These are phyloP conservation scores for Sclerotinia borealis DNA, from an alignment of 2,329 filamentous ascomycete species.

Conservation along the genomic window DNA sequence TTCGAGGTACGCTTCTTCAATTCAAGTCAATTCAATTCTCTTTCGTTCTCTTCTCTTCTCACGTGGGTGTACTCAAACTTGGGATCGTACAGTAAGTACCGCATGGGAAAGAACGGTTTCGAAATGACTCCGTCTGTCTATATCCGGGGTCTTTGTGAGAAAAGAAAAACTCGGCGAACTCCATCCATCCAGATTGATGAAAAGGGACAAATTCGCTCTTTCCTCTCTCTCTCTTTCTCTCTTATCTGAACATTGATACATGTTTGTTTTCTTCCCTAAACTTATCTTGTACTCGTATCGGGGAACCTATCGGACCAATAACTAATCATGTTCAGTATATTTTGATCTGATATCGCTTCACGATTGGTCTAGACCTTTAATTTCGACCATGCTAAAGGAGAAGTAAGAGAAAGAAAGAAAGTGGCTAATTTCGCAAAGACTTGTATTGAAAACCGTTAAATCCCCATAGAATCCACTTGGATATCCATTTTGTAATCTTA, in stretches of 20 bases:
- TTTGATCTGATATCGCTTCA: neutral
- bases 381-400: neutral
- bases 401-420: neutral
- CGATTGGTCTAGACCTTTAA: neutral
- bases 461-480: neutral
- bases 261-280: neutral
- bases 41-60: too few species aligned
- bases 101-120: neutral
- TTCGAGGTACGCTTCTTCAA: neutral
- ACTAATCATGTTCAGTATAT: neutral
- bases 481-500: neutral
- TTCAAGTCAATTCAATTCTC: too few species aligned
- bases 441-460: neutral
- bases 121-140: neutral
- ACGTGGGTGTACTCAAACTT: neutral
- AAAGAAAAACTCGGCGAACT: neutral
- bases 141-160: neutral
- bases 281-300: too few species aligned
- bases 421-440: constrained; percentile 5
- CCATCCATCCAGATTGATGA: neutral
- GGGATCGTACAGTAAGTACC: neutral
- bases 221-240: neutral
- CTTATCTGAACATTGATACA: neutral
- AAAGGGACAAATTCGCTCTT: neutral
- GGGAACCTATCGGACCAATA: neutral